These are phyloP conservation scores for Claviceps humidiphila DNA, from an alignment of 2,329 filamentous ascomycete species.

Conservation along the genomic window DNA sequence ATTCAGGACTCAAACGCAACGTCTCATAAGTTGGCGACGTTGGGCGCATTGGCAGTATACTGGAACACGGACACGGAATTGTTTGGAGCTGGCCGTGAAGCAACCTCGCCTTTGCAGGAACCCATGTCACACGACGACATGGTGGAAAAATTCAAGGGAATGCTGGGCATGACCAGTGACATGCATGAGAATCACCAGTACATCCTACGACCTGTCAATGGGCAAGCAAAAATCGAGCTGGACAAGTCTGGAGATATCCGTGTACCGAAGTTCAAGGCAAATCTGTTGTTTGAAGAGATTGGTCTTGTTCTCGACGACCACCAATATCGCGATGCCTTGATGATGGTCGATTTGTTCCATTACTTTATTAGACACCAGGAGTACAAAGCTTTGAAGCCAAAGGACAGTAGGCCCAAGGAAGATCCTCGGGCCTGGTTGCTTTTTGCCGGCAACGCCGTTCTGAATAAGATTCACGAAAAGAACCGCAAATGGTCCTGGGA, in stretches of 20 bases:
- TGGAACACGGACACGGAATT: conserved; percentile 93
- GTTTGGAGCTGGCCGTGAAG: conserved; percentile 68
- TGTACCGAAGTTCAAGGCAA: conserved; percentile 77
- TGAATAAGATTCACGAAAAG: conserved; percentile 87
- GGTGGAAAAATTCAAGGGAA: conserved; percentile 59
- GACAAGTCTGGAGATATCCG: conserved; percentile 79
- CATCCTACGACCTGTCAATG: conserved; percentile 90
- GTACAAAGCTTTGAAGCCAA: conserved; percentile 85
- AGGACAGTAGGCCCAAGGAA: conserved; percentile 66
- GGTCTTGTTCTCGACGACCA: conserved; percentile 95
- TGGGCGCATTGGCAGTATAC: conserved; percentile 84
- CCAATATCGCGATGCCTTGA: conserved; percentile 91
- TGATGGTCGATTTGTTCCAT: conserved; percentile 97
- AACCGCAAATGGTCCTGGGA: conserved; percentile 94
- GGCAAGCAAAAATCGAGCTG: conserved; percentile 85
- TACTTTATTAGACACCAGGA: conserved; percentile 97
- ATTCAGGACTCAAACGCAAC: conserved; percentile 73
- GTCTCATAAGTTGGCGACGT: conserved; percentile 85
- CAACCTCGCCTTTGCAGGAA: conserved; percentile 31
- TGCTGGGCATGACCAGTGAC: conserved; percentile 63
- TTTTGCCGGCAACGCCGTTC: conserved; percentile 80
- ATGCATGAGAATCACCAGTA: conserved; percentile 60
- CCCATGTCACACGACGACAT: conserved; percentile 61
- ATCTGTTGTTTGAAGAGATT: conserved; percentile 89
- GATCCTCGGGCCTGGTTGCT: conserved; percentile 84